Conservation (phyloP, 805 yeast species). For the Zygoascus ofunaensis region DNA sequence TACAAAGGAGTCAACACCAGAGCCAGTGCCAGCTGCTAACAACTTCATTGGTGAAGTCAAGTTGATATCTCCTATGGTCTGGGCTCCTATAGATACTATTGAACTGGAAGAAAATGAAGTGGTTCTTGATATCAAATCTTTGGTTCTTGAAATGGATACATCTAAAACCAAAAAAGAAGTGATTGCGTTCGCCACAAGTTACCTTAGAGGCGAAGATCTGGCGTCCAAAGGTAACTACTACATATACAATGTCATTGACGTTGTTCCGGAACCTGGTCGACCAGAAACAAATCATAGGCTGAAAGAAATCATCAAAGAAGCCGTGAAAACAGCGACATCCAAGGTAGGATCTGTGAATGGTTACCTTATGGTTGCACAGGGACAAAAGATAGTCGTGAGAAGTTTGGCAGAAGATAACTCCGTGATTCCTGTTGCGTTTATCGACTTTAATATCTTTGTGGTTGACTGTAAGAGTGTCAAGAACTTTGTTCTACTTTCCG, state of each 20-base stretch:
- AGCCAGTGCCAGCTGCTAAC: slow-evolving; percentile 43
- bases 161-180: slow-evolving; percentile 46
- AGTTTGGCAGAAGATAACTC: slow-evolving; percentile 78
- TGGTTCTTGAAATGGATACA: slow-evolving; percentile 36
- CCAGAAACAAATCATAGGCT: slow-evolving; percentile 78
- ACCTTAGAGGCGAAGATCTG: slow-evolving; percentile 68
- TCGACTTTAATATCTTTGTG: slow-evolving; percentile 74
- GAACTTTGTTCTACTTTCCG: slow-evolving; percentile 73
- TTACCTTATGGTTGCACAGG: slow-evolving; percentile 73
- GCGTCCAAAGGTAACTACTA: slow-evolving; percentile 71
- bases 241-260: slow-evolving; percentile 64
- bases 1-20: too few species aligned
- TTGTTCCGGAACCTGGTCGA: slow-evolving; percentile 79
- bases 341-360: slow-evolving; percentile 75
- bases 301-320: slow-evolving; percentile 63
- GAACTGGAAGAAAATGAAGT: slow-evolving; percentile 62
- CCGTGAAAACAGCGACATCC: slow-evolving; percentile 75
- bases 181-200: slow-evolving; percentile 71
- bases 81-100: slow-evolving; percentile 66
- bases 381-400: slow-evolving; percentile 71
- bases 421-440: slow-evolving; percentile 88
- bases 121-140: slow-evolving; percentile 46
- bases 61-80: slow-evolving; percentile 61
- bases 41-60: slow-evolving; percentile 53
- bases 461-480: slow-evolving; percentile 76